Evolutionary conservation across 371 early-diverging fungal genomes (phyloP).

Genomic region (Apophysomyces variabilis): DNA sequence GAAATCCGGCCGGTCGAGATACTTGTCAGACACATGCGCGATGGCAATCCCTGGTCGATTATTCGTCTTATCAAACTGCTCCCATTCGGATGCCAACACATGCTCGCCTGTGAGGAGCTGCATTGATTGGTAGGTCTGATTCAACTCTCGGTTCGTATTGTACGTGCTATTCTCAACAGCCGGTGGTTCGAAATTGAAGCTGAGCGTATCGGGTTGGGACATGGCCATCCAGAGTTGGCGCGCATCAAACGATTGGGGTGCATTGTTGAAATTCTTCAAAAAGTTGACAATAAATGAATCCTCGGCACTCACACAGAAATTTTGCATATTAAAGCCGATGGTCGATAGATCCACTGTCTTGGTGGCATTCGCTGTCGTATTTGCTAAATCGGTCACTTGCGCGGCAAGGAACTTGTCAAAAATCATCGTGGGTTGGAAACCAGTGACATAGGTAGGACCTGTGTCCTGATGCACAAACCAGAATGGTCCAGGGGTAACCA

Average conservation of each 20-base stretch:
- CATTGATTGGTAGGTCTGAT: constrained; percentile 40
- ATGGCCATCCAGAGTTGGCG: constrained; percentile 39
- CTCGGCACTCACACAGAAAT: constrained; percentile 46
- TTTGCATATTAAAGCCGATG: constrained; percentile 45
- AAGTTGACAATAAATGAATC: constrained; percentile 52
- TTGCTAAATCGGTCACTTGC: constrained; percentile 21
- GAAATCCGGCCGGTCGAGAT: constrained; percentile 42
- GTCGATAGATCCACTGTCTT: constrained; percentile 22
- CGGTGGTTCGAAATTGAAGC: constrained; percentile 38
- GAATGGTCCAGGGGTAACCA: constrained; percentile 43
- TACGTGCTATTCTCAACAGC: constrained; percentile 36
- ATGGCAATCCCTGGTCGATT: constrained; percentile 47
- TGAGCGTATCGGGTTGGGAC: constrained; percentile 34
- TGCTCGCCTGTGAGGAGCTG: constrained; percentile 39
- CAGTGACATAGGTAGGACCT: constrained; percentile 47
- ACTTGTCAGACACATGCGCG: constrained; percentile 46
- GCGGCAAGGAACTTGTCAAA: constrained; percentile 51
- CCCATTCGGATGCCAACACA: constrained; percentile 21
- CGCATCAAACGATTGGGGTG: constrained; percentile 38
- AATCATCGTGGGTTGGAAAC: constrained; percentile 54
- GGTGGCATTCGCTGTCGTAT: background rate
- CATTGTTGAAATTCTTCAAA: constrained; percentile 35
- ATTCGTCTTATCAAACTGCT: constrained; percentile 29
- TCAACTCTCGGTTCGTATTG: constrained; percentile 35
- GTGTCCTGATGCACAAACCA: constrained; percentile 42